phyloP scores from a whole-genome alignment of 192 early-diverging fungal species.

The Dimargaris cristalligena region DNA sequence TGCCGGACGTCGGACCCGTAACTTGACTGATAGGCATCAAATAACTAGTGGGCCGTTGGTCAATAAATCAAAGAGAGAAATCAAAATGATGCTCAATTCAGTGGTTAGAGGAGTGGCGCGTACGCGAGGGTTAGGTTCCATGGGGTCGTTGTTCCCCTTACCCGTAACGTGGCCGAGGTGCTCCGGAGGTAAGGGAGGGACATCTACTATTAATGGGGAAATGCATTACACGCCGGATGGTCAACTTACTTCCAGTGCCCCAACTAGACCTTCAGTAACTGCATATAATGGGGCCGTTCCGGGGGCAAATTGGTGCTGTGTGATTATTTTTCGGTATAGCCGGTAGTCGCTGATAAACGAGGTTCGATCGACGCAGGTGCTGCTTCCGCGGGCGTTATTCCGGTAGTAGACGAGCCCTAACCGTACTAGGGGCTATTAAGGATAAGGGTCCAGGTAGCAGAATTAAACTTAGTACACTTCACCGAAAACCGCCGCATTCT shows the following conservation, averaged over 20 bases:
- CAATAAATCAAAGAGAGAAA: too few relatives aligned
- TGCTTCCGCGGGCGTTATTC: constrained; percentile 32
- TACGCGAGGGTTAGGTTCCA: too few relatives aligned
- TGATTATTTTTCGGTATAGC: constrained; percentile 27
- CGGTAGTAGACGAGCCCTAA: constrained; percentile 36
- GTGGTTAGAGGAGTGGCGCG: too few relatives aligned
- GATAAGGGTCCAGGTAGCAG: neutral
- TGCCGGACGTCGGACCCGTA: constrained; percentile 11
- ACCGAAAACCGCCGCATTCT: too few relatives aligned
- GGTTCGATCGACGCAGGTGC: constrained; percentile 28
- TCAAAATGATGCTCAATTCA: too few relatives aligned
- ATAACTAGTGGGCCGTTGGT: too few relatives aligned
- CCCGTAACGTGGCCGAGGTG: too few relatives aligned
- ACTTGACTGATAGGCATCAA: constrained; percentile 29
- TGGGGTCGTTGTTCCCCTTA: too few relatives aligned
- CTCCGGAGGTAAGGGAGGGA: too few relatives aligned
- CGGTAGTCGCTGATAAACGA: constrained; percentile 31
- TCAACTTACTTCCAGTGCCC: constrained; percentile 39
- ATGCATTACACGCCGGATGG: too few relatives aligned
- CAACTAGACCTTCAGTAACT: constrained; percentile 40
- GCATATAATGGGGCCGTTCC: constrained; percentile 41
- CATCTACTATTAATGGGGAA: too few relatives aligned
- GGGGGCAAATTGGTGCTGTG: constrained; percentile 26
- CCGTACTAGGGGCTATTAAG: constrained; percentile 30
- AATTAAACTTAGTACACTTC: too few relatives aligned